Percentiles rank a stretch among this genome's conserved stretches.
phyloP scores from a whole-genome alignment of 208 protist genomes.

The Tritrichomonas musculus region DNA sequence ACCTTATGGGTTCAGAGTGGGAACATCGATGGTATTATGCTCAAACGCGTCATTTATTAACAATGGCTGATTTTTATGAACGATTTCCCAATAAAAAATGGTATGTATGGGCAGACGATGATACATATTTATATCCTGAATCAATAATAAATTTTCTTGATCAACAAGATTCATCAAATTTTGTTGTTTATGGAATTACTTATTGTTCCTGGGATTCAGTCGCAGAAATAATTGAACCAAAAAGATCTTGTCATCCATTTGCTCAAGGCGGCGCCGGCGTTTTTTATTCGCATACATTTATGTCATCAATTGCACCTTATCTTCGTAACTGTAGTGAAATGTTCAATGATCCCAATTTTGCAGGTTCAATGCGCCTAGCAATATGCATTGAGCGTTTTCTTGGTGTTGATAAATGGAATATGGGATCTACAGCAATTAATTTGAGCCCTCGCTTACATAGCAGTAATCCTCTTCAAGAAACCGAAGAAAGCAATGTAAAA shows the following conservation, averaged over 20 bases:
- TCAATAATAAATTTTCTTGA: background rate
- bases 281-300: background rate
- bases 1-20: background rate
- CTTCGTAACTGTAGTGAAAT: background rate
- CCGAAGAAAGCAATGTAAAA: background rate
- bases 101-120: slow-evolving; percentile 10
- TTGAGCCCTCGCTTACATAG: background rate
- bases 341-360: slow-evolving; percentile 16
- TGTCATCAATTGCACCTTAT: background rate
- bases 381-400: background rate
- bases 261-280: background rate
- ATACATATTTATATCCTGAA: slow-evolving; percentile 2
- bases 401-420: background rate
- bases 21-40: slow-evolving; percentile 10
- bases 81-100: background rate
- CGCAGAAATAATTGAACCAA: background rate
- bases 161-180: background rate
- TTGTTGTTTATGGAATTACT: background rate
- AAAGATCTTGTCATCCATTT: background rate
- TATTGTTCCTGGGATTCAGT: background rate
- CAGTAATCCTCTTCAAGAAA: background rate
- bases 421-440: background rate
- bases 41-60: background rate
- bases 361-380: background rate
- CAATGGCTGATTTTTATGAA: background rate